Evolutionary conservation across 495 filamentous ascomycete genomes (phyloP), one percentile per base, ranked within the genome.

Genomic region (Hyaloscypha hepaticicola): DNA sequence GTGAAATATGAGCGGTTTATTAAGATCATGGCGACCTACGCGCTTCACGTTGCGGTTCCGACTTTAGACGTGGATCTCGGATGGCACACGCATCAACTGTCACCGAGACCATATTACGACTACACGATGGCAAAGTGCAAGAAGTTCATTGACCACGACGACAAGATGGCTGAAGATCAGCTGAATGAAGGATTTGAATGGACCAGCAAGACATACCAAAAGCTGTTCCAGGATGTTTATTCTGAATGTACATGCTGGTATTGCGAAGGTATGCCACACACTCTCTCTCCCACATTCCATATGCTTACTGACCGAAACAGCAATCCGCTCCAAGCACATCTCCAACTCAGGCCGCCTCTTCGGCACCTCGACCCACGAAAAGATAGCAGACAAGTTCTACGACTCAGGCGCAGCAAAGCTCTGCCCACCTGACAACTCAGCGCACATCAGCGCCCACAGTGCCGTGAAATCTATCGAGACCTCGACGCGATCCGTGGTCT

Each of bases 181-280:
- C 80, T 96, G 28, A 84, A 81, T 55, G 76, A 76, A 16, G 80
- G 80, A 49, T 94, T 96, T 67, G 85, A 85, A 71, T 91, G 88
- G 87, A 96, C 93, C 0, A 83, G 78, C 72, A 87, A 85, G 68
- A 75, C 70, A 12, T 96, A 92, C 73, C 80, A 88, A 67, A 83
- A 87, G 34, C 78, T 75, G 21, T 87, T 80, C 69, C 77, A 79
- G 8, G 82, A 88, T 63, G 81, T 89, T 27, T 96, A 95, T 74
- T 88, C 83, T 29, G 88, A 91, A 74, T 96, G 92, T 72, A 92
- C 87, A 4, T 96, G 92, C 76, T 96, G 92, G 91, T 93, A 92
- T 72, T 96, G 92, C 77, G 91, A 95, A 70, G 72, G 77, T 78
- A 66, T 52, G 71, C 60, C 21, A 55, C 19, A 21, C 29, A 25